These are phyloP conservation scores for Telopea speciosissima DNA, from an alignment of 177 flowering plant genomes.

Conservation along the genomic window DNA sequence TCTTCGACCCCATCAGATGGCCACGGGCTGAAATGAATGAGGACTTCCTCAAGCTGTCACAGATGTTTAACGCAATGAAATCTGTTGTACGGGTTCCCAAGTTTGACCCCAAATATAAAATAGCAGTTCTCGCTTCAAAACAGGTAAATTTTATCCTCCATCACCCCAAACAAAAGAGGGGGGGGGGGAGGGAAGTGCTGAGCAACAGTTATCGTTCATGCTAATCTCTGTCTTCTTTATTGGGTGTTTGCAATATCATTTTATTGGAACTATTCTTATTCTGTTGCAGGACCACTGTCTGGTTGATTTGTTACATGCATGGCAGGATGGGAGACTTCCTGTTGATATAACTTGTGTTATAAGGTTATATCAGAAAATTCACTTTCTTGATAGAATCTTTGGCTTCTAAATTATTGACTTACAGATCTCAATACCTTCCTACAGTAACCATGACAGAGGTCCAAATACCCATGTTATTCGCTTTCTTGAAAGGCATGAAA, in stretches of 20 bases:
- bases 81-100: conserved; percentile 59
- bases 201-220: too few species aligned
- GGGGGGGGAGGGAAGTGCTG: too few species aligned
- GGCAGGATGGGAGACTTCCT: conserved; percentile 82
- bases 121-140: conserved; percentile 86
- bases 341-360: conserved; percentile 80
- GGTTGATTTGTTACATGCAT: conserved; percentile 69
- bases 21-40: conserved; percentile 61
- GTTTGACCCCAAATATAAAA: conserved; percentile 79
- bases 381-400: not conserved
- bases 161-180: too few species aligned
- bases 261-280: not conserved
- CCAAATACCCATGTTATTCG: conserved; percentile 82
- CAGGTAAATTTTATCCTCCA: conserved; percentile 36
- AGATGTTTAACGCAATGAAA: conserved; percentile 45
- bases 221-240: too few species aligned
- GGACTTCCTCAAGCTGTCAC: conserved; percentile 51
- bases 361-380: conserved; percentile 40
- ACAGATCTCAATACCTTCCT: conserved; percentile 1
- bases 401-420: conserved; percentile 1
- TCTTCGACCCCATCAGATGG: conserved; percentile 65
- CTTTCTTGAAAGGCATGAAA: conserved; percentile 66
- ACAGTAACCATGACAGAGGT: conserved; percentile 85
- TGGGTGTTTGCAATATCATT: not conserved
- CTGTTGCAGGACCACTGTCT: conserved; percentile 81